phyloP scores from a whole-genome alignment of 441 rosid species.

The Aleurites moluccanus region DNA sequence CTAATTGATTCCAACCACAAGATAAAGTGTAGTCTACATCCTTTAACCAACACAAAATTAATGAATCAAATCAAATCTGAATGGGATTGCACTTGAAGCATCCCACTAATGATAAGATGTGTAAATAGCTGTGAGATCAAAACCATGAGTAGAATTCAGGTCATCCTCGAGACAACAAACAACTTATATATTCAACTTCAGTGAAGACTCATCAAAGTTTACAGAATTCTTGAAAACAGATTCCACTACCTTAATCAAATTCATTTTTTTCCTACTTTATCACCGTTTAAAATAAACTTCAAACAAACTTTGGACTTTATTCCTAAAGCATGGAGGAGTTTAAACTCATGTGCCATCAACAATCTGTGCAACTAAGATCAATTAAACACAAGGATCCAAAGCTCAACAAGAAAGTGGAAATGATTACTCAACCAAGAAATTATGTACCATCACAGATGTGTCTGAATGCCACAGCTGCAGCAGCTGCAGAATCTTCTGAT shows the following conservation, averaged over 20 bases:
- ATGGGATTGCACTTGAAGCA: slow-evolving; percentile 6
- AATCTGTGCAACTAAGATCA: slow-evolving; percentile 2
- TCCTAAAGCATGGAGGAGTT: slow-evolving; percentile 1
- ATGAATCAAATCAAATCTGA: neutral
- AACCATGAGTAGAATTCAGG: slow-evolving; percentile 5
- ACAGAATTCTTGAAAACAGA: neutral
- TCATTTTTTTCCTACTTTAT: neutral
- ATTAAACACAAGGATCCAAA: slow-evolving; percentile 4
- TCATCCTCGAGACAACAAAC: neutral
- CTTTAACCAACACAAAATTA: neutral
- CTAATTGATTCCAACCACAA: neutral
- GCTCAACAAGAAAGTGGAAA: slow-evolving; percentile 3
- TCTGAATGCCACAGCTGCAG: slow-evolving; percentile 96
- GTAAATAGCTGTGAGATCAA: neutral
- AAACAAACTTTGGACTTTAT: neutral
- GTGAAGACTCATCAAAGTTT: neutral
- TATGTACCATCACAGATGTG: slow-evolving; percentile 87
- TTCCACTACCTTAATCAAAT: neutral
- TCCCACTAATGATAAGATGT: neutral
- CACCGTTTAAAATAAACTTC: neutral
- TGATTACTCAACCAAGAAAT: slow-evolving; percentile 11
- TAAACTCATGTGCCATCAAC: neutral
- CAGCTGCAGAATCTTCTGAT: slow-evolving; percentile 97
- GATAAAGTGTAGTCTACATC: neutral
- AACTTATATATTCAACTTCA: neutral